Percentiles rank a stretch among this genome's conserved stretches.
Evolutionary conservation across 2,329 filamentous ascomycete genomes (phyloP).

Genomic region (Blastomyces gilchristii): DNA sequence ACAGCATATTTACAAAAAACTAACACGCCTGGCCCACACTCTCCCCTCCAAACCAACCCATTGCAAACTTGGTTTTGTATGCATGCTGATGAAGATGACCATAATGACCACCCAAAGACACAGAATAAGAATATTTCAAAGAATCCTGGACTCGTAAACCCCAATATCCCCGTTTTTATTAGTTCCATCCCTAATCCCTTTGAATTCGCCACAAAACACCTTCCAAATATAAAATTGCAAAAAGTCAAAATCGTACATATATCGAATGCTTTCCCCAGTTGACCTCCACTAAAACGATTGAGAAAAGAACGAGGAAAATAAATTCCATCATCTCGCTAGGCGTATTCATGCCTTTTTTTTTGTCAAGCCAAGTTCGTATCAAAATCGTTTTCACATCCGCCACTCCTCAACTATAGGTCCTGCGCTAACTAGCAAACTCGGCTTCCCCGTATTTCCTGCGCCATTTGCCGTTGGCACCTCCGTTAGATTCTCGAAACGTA

Average conservation of each 20-base stretch:
- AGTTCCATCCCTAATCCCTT: not conserved
- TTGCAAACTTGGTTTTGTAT: not conserved
- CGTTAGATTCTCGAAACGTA: slow-evolving; percentile 25
- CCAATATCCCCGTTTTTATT: not conserved
- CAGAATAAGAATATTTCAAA: not conserved
- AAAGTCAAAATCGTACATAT: not conserved
- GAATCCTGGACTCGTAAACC: not conserved
- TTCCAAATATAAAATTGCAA: not conserved
- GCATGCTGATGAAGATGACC: not conserved
- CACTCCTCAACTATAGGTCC: slow-evolving; percentile 29
- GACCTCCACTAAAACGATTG: not conserved
- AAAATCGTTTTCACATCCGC: slow-evolving; percentile 9
- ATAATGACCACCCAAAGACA: not conserved
- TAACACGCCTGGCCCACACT: not conserved
- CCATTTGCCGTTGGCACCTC: slow-evolving; percentile 7
- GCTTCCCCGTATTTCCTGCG: slow-evolving; percentile 21
- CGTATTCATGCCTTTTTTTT: not conserved
- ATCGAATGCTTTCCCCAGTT: not conserved
- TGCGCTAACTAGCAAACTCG: slow-evolving; percentile 27
- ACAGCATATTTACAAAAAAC: not conserved
- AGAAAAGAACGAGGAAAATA: not conserved
- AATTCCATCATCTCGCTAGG: too few species aligned
- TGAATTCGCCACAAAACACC: not conserved
- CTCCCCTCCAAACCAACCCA: not conserved
- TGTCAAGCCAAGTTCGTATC: not conserved